Base-by-base conservation (phyloP, 2,329 filamentous ascomycete genomes). In the Aspergillus unguis region DNA sequence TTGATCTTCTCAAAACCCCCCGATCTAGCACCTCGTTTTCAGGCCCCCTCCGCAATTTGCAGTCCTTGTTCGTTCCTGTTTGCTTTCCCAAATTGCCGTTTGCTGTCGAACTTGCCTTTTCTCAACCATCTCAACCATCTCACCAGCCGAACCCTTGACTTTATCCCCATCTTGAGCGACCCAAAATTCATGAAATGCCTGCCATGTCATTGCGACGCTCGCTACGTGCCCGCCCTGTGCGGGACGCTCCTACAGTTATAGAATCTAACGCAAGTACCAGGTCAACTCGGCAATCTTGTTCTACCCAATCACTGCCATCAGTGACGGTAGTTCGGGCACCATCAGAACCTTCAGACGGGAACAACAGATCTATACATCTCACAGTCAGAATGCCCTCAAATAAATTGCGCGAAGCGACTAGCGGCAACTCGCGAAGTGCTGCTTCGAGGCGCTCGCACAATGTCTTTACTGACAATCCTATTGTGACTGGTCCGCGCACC, bases 311-410 rank as follows among this genome's bases (percentile, higher is more conserved):
- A 48, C 59, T 65, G 48, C 56, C 63, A 28, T 66, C 70, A 50
- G 66, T 74, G 40, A 71, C 70, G 44, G 65, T 74, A 33, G 70
- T 69, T 44, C 68, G 70, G 53, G 66, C 67, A 44, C 58, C 66
- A 17, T 64, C 71, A 49, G 62, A 62, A 23, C 63, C 68, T 23
- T 56, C 69, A 10, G 71, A 68, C 49, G 69, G 74, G 50, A 56
- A 60, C 17, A 65, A 65, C 54, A 72, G 67, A 61, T 74, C 75
- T 37, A 72, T 79, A 44, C 72, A 71, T 56, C 62, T 79, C 49
- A 79, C 73, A 5, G 71, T 79, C 46, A 79, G 75, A 58, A 77
- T 78, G 71, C 74, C 76, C 17, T 71, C 75, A 23, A 76, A 69
- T 61, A 79, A 77, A 62, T 63, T 79, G 50, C 75, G 76, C 31